phyloP scores from a whole-genome alignment of 768 basidiomycete genomes.

The Paxillus ammoniavirescens region DNA sequence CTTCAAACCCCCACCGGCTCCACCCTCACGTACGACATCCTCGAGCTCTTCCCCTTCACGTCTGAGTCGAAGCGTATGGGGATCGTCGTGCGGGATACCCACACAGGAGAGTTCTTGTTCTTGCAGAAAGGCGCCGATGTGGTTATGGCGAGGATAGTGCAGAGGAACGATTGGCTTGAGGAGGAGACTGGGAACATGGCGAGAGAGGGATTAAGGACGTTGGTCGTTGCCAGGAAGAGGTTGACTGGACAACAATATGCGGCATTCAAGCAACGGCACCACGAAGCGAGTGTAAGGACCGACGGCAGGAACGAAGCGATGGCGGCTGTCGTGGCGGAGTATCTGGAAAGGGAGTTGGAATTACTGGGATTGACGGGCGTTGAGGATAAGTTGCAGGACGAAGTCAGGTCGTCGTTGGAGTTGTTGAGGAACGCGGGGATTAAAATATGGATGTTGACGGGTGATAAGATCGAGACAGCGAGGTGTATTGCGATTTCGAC shows the following conservation, averaged over 20 bases:
- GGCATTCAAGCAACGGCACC: conserved; percentile 70
- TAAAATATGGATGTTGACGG: conserved; percentile 99
- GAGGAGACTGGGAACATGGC: conserved; percentile 99
- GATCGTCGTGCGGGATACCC: conserved; percentile 83
- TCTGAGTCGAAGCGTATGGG: conserved; percentile 99
- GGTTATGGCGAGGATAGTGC: conserved; percentile 95
- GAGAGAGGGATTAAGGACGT: conserved; percentile 88
- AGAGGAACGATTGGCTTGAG: conserved; percentile 97
- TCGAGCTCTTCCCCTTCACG: conserved; percentile 97
- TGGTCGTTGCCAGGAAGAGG: conserved; percentile 86
- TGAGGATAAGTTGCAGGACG: conserved; percentile 97
- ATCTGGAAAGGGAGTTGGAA: conserved; percentile 88
- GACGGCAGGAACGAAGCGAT: conserved; percentile 84
- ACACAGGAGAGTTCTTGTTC: conserved; percentile 80
- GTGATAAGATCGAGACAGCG: conserved; percentile 99
- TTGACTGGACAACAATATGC: conserved; percentile 67
- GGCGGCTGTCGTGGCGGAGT: conserved; percentile 66
- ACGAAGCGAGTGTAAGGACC: conserved; percentile 74
- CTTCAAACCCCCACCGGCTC: conserved; percentile 69
- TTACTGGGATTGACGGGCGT: conserved; percentile 95
- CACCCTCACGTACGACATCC: conserved; percentile 73
- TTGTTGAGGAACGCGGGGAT: conserved; percentile 92
- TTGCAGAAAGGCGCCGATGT: conserved; percentile 97
- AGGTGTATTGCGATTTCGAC: conserved; percentile 97
- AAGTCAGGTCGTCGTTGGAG: conserved; percentile 92